Evolutionary conservation across 768 basidiomycete genomes (phyloP).

Genomic region (Amanita thiersii): DNA sequence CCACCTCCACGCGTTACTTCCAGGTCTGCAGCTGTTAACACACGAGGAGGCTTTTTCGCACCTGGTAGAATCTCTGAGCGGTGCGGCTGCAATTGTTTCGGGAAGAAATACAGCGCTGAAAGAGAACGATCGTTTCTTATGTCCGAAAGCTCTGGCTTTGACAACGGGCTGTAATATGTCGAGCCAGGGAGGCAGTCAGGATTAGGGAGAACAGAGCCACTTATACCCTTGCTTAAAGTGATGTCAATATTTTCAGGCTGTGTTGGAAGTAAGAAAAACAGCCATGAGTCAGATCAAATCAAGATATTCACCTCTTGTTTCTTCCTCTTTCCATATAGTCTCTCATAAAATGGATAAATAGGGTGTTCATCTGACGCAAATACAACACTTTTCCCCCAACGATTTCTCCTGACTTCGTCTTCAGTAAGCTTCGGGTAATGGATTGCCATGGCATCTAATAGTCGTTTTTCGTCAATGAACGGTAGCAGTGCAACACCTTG

Average conservation of each 20-base stretch:
- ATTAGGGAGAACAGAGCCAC: conserved; percentile 73
- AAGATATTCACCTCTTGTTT: conserved; percentile 62
- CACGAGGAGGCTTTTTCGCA: conserved; percentile 45
- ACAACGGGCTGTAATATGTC: conserved; percentile 75
- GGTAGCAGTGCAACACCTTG: conserved; percentile 96
- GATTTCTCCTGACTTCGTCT: conserved; percentile 79
- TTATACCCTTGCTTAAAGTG: conserved; percentile 67
- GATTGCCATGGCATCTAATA: conserved; percentile 76
- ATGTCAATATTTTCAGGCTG: conserved; percentile 73
- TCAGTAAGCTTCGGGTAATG: conserved; percentile 64
- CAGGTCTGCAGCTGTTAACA: conserved; percentile 63
- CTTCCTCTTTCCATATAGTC: conserved; percentile 86
- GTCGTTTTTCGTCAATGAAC: conserved; percentile 83
- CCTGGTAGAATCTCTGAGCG: conserved; percentile 77
- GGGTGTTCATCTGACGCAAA: conserved; percentile 81
- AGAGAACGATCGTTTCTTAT: conserved; percentile 83
- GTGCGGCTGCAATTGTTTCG: conserved; percentile 79
- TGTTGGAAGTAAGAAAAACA: conserved; percentile 9
- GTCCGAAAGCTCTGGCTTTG: conserved; percentile 55
- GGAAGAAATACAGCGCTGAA: conserved; percentile 85
- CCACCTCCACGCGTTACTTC: conserved; percentile 58
- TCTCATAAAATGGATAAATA: conserved; percentile 82
- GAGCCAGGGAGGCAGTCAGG: conserved; percentile 88
- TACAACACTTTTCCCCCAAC: conserved; percentile 75
- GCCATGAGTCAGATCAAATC: conserved; percentile 3